Percentiles rank a stretch among this genome's conserved stretches.
phyloP scores from a whole-genome alignment of 2,329 filamentous ascomycete species.

The Parafenestella ontariensis region DNA sequence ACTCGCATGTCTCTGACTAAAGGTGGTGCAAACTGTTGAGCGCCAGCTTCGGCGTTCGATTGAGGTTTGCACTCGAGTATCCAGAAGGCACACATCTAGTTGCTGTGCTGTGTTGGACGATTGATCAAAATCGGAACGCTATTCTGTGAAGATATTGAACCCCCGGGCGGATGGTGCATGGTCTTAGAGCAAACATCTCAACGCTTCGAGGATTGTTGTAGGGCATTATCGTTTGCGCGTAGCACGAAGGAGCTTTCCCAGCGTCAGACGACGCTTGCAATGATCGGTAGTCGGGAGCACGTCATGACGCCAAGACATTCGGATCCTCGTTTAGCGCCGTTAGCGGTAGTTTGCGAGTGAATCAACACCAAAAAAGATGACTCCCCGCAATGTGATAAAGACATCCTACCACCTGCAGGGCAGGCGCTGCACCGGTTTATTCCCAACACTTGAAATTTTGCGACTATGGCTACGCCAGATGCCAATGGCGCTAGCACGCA shows the following conservation, averaged over 20 bases:
- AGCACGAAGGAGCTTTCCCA: no score
- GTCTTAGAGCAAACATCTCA: background rate
- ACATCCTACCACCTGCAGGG: slow-evolving; percentile 15
- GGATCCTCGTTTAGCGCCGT: slow-evolving; percentile 27
- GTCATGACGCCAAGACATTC: slow-evolving; percentile 38
- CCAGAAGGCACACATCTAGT: background rate
- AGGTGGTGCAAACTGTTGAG: background rate
- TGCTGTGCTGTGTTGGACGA: slow-evolving; percentile 1
- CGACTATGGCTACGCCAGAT: slow-evolving; percentile 28
- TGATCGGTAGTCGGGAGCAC: slow-evolving; percentile 31
- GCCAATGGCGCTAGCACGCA: slow-evolving; percentile 22
- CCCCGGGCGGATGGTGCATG: background rate
- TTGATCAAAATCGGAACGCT: slow-evolving; percentile 8
- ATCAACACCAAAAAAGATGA: slow-evolving; percentile 30
- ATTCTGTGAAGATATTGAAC: background rate
- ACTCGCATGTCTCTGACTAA: background rate
- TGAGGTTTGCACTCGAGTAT: slow-evolving; percentile 7
- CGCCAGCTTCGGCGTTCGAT: background rate
- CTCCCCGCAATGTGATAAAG: slow-evolving; percentile 33
- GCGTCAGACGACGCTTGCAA: no score
- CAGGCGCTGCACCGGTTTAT: slow-evolving; percentile 13
- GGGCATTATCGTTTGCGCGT: background rate
- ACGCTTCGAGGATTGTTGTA: background rate
- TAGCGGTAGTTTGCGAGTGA: slow-evolving; percentile 32
- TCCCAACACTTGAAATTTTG: slow-evolving; percentile 9